Evolutionary conservation across 345 rosid species (phyloP).

Genomic region (Rhizophora apiculata): DNA sequence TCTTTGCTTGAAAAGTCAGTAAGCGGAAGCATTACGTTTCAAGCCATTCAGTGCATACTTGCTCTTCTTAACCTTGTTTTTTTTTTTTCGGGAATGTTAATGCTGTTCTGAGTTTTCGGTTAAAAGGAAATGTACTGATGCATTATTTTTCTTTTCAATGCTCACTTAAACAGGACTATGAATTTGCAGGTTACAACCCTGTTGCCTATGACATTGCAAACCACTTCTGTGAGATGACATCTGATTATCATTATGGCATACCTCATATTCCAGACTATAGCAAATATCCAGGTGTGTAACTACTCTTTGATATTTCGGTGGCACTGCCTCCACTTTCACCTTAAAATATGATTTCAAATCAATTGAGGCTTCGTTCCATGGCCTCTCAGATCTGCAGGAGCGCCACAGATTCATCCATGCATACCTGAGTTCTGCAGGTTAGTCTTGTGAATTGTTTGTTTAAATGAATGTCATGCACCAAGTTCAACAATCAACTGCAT

Average conservation of each 20-base stretch:
- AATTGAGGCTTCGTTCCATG: neutral
- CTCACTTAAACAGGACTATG: constrained; percentile 61
- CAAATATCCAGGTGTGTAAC: constrained; percentile 65
- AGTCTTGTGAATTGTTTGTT: constrained; percentile 1
- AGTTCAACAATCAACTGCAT: too few species aligned
- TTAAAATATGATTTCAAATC: neutral
- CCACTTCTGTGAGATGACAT: constrained; percentile 95
- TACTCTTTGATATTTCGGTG: neutral
- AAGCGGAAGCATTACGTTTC: too few species aligned
- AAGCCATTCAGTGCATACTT: too few species aligned
- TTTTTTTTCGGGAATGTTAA: too few species aligned
- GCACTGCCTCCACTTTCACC: too few species aligned
- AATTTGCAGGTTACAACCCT: constrained; percentile 84
- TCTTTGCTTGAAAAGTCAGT: too few species aligned
- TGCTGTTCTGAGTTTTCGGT: neutral
- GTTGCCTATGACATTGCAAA: constrained; percentile 88
- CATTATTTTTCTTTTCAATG: constrained; percentile 8
- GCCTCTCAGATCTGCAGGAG: constrained; percentile 56
- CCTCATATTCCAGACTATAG: constrained; percentile 76
- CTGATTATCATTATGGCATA: constrained; percentile 80
- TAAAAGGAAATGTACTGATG: neutral
- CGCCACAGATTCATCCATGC: constrained; percentile 52
- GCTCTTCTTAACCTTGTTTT: too few species aligned
- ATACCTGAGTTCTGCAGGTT: constrained; percentile 69
- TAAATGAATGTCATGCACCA: too few species aligned